phyloP scores from a whole-genome alignment of 2,329 filamentous ascomycete species.

The Periconia sp. region DNA sequence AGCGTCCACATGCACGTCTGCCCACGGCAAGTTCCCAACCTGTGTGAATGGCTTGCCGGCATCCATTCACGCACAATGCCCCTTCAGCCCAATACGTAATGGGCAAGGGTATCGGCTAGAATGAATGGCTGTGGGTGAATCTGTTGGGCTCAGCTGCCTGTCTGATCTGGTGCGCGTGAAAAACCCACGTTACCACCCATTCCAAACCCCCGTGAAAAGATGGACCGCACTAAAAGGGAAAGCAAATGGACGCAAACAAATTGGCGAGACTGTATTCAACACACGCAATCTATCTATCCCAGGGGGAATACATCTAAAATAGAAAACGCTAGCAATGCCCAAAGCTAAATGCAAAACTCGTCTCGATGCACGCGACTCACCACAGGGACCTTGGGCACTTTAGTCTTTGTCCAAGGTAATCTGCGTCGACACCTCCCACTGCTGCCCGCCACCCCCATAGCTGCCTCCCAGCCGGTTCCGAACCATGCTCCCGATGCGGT shows the following conservation, averaged over 20 bases:
- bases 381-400: slow-evolving; percentile 1
- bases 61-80: too few relatives aligned
- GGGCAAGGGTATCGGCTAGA: not conserved
- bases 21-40: not conserved
- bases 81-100: not conserved
- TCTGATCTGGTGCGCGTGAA: not conserved
- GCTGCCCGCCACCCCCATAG: slow-evolving; percentile 74
- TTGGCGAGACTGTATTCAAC: too few relatives aligned
- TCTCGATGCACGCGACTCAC: too few relatives aligned
- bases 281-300: too few relatives aligned
- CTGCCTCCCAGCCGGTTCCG: slow-evolving; percentile 85
- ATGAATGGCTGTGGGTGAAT: not conserved
- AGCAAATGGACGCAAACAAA: too few relatives aligned
- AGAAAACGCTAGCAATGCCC: too few relatives aligned
- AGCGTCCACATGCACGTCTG: not conserved
- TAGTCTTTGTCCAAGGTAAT: slow-evolving; percentile 59
- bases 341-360: too few relatives aligned
- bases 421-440: slow-evolving; percentile 93
- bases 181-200: not conserved
- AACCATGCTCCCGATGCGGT: slow-evolving; percentile 75
- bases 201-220: not conserved
- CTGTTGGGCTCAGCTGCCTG: not conserved
- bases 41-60: too few relatives aligned
- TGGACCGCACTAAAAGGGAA: too few relatives aligned
- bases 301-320: too few relatives aligned